Evolutionary conservation across 78 protist genomes (phyloP).

Genomic region (Dictyostelium capitatum): DNA sequence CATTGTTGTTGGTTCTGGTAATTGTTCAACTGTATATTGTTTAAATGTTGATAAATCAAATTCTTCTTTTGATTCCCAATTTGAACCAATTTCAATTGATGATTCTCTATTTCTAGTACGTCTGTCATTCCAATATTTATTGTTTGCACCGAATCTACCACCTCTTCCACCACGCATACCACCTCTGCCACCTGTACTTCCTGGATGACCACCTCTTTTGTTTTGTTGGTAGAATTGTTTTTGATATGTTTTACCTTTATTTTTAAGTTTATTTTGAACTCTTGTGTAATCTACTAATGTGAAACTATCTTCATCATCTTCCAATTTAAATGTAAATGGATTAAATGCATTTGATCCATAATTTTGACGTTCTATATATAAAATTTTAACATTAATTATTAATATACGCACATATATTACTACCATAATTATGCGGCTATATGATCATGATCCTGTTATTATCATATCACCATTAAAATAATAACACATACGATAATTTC

Average conservation of each 20-base stretch:
- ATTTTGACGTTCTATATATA: conserved; percentile 45
- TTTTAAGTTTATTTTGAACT: conserved; percentile 7
- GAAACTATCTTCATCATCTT: conserved; percentile 75
- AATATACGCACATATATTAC: too few relatives aligned
- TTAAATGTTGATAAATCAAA: conserved; percentile 39
- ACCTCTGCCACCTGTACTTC: conserved; percentile 14
- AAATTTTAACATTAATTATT: neutral
- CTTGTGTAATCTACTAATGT: conserved; percentile 69
- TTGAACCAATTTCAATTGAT: conserved; percentile 19
- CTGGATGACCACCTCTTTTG: conserved; percentile 8
- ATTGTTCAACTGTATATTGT: neutral
- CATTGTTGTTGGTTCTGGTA: conserved; percentile 42
- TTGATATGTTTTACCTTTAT: conserved; percentile 27
- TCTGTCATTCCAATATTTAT: conserved; percentile 63
- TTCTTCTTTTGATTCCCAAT: conserved; percentile 59
- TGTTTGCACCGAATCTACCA: neutral
- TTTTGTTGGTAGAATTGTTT: conserved; percentile 37
- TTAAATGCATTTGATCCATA: conserved; percentile 70
- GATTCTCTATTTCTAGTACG: conserved; percentile 50
- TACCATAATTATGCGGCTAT: too few relatives aligned
- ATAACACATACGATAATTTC: conserved; percentile 39
- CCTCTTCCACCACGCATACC: conserved; percentile 39
- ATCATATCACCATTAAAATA: neutral
- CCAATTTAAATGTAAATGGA: conserved; percentile 77
- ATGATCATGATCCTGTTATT: too few relatives aligned